A percentile compares a stretch with the other conserved stretches of the same genome.
phyloP scores from a whole-genome alignment of 2,329 filamentous ascomycete genomes.

The Teratosphaeria viscida region DNA sequence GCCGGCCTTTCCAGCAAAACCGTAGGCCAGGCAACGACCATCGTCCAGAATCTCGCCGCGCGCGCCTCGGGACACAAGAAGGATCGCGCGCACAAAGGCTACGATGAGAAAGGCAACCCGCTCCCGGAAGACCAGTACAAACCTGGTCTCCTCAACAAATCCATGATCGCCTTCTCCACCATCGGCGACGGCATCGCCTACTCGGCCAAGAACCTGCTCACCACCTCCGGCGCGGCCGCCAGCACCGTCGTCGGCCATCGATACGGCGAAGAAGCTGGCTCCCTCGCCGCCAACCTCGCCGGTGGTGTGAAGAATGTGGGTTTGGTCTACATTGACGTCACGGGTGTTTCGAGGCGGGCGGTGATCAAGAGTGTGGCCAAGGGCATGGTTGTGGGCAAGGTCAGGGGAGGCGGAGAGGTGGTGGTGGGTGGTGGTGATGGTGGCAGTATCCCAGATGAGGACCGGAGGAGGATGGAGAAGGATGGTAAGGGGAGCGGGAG shows the following conservation, averaged over 20 bases:
- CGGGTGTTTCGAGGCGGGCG: slow-evolving; percentile 79
- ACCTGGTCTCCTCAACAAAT: slow-evolving; percentile 88
- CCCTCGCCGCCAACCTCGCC: slow-evolving; percentile 63
- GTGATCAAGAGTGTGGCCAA: slow-evolving; percentile 93
- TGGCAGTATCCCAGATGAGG: slow-evolving; percentile 31
- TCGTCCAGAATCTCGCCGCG: slow-evolving; percentile 85
- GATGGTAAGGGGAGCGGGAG: slow-evolving; percentile 1
- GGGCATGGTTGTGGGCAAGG: slow-evolving; percentile 83
- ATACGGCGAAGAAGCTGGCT: slow-evolving; percentile 77
- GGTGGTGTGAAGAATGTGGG: slow-evolving; percentile 93
- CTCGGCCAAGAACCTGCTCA: slow-evolving; percentile 67
- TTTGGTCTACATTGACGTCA: slow-evolving; percentile 92
- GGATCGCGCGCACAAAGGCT: slow-evolving; percentile 45
- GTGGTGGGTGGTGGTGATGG: slow-evolving; percentile 61
- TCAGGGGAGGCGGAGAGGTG: slow-evolving; percentile 61
- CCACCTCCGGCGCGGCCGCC: slow-evolving; percentile 64
- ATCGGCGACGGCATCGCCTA: slow-evolving; percentile 89
- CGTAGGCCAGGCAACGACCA: slow-evolving; percentile 68
- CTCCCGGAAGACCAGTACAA: slow-evolving; percentile 52
- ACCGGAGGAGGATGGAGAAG: slow-evolving; percentile 9
- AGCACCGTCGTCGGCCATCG: slow-evolving; percentile 79
- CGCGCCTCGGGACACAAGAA: slow-evolving; percentile 55
- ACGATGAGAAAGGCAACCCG: slow-evolving; percentile 59
- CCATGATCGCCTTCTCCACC: slow-evolving; percentile 90
- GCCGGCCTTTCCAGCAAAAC: slow-evolving; percentile 76